Evolutionary conservation across 2,329 filamentous ascomycete genomes (phyloP).

Genomic region (Fusarium verrucosum): DNA sequence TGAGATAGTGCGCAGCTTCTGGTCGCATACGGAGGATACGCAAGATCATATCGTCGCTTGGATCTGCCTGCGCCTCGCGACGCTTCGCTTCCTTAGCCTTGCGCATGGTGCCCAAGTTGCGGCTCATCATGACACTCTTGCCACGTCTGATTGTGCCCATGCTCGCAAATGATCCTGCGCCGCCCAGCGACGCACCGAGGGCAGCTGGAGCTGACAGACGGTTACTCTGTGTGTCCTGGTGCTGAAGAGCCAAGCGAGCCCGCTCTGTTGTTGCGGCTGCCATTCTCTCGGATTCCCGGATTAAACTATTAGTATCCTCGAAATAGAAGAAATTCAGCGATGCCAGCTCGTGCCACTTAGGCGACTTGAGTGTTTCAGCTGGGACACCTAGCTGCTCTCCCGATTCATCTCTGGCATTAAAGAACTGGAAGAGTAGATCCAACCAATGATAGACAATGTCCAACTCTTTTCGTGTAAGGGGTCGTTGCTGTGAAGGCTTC

Average conservation of each 20-base stretch:
- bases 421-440: slow-evolving; percentile 89
- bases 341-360: slow-evolving; percentile 97
- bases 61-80: slow-evolving; percentile 94
- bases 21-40: slow-evolving; percentile 94
- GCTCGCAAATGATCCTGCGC: slow-evolving; percentile 64
- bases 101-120: slow-evolving; percentile 95
- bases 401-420: slow-evolving; percentile 88
- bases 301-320: slow-evolving; percentile 87
- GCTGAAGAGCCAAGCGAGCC: slow-evolving; percentile 72
- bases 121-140: slow-evolving; percentile 90
- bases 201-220: slow-evolving; percentile 73
- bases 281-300: slow-evolving; percentile 96
- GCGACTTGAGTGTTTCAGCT: slow-evolving; percentile 89
- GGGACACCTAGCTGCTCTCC: slow-evolving; percentile 87
- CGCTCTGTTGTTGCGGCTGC: slow-evolving; percentile 84
- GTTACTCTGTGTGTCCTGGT: slow-evolving; percentile 65
- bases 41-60: slow-evolving; percentile 97
- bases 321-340: slow-evolving; percentile 99
- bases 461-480: slow-evolving; percentile 85
- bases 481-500: slow-evolving; percentile 87
- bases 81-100: slow-evolving; percentile 96
- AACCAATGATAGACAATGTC: slow-evolving; percentile 97
- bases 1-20: slow-evolving; percentile 86
- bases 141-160: slow-evolving; percentile 73
- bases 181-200: slow-evolving; percentile 49